Conservation (phyloP, 2,329 filamentous ascomycete genomes). For the Cladosporium sp. region DNA sequence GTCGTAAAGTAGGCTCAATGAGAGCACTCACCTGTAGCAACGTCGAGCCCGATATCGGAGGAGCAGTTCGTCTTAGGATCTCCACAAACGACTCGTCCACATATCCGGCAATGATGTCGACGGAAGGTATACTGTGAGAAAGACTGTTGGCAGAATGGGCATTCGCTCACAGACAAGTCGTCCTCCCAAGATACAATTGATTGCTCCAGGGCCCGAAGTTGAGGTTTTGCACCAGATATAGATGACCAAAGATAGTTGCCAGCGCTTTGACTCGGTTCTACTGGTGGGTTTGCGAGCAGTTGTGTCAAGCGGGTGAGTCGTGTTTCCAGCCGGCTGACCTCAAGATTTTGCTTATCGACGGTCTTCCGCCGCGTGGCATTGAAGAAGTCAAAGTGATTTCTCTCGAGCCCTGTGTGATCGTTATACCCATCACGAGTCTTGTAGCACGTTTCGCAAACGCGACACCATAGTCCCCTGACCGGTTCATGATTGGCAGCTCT, state of each 20-base stretch:
- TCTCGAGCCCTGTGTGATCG: slow-evolving; percentile 60
- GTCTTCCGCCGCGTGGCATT: slow-evolving; percentile 65
- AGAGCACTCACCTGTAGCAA: slow-evolving; percentile 56
- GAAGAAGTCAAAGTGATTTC: slow-evolving; percentile 72
- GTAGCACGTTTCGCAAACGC: slow-evolving; percentile 98
- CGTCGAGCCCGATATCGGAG: slow-evolving; percentile 73
- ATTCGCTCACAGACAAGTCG: slow-evolving; percentile 72
- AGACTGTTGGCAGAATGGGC: slow-evolving; percentile 93
- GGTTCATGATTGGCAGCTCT: slow-evolving; percentile 86
- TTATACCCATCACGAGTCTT: slow-evolving; percentile 96
- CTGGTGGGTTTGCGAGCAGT: slow-evolving; percentile 68
- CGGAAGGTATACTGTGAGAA: slow-evolving; percentile 92
- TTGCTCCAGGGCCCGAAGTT: slow-evolving; percentile 75
- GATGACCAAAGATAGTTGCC: slow-evolving; percentile 56
- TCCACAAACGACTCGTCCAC: slow-evolving; percentile 87
- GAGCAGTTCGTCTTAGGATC: slow-evolving; percentile 83
- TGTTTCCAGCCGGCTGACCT: slow-evolving; percentile 87
- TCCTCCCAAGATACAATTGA: slow-evolving; percentile 95
- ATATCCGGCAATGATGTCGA: slow-evolving; percentile 90
- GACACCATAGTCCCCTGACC: slow-evolving; percentile 82
- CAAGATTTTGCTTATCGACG: slow-evolving; percentile 80
- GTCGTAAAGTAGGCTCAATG: slow-evolving; percentile 16
- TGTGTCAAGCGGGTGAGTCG: slow-evolving; percentile 85
- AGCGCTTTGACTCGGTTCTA: slow-evolving; percentile 52
- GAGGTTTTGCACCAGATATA: slow-evolving; percentile 60